phyloP scores from a whole-genome alignment of 192 early-diverging fungal genomes.

The Backusella australiensis region DNA sequence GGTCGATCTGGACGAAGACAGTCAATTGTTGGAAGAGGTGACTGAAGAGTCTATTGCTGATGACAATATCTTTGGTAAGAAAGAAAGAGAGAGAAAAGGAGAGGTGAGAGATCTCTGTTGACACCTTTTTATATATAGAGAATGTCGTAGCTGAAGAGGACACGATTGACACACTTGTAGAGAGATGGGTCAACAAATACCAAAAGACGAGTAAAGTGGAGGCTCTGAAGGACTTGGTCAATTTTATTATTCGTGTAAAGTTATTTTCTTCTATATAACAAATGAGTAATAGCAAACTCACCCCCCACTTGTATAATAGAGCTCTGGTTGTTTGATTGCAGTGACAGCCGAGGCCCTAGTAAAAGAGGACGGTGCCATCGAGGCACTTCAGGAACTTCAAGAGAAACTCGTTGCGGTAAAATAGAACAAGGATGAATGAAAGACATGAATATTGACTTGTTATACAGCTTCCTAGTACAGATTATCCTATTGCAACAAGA shows the following conservation, averaged over 20 bases:
- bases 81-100: neutral
- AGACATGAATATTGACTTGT: neutral
- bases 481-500: conserved; percentile 81
- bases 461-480: conserved; percentile 41
- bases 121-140: conserved; percentile 1
- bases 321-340: conserved; percentile 52
- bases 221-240: conserved; percentile 70
- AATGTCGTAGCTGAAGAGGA: conserved; percentile 47
- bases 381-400: conserved; percentile 59
- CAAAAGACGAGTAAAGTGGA: conserved; percentile 44
- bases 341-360: conserved; percentile 44
- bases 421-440: neutral
- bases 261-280: conserved; percentile 8
- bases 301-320: conserved; percentile 31
- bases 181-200: conserved; percentile 74
- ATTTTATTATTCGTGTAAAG: conserved; percentile 65
- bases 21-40: conserved; percentile 21
- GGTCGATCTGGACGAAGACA: neutral
- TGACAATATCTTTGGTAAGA: conserved; percentile 1
- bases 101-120: neutral
- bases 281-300: neutral
- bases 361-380: conserved; percentile 56
- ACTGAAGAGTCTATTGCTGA: conserved; percentile 1
- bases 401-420: conserved; percentile 57
- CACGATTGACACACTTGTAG: conserved; percentile 58